phyloP scores from a whole-genome alignment of 1,284 basidiomycete genomes.

The Melanopsichium pennsylvanicum region DNA sequence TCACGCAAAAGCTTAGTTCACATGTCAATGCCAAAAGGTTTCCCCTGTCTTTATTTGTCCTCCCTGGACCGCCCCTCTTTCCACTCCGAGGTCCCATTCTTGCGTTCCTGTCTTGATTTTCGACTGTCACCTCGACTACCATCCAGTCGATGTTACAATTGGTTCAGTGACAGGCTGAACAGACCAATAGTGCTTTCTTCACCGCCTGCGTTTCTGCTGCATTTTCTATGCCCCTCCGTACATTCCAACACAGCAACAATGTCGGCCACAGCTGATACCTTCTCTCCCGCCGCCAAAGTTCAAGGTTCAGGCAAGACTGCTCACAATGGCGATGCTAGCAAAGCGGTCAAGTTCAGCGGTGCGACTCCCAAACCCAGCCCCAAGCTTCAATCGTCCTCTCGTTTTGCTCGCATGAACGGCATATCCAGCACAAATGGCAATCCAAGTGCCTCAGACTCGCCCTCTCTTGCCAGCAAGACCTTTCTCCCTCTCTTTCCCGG shows the following conservation, averaged over 20 bases:
- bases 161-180: too few species aligned
- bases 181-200: too few species aligned
- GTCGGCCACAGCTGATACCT: constrained; percentile 8
- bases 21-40: too few species aligned
- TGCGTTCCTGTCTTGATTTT: too few species aligned
- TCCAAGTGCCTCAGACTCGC: background rate
- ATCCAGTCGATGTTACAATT: too few species aligned
- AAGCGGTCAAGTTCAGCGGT: constrained; percentile 15
- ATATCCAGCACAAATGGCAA: constrained; percentile 12
- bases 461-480: constrained; percentile 9
- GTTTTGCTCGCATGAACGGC: constrained; percentile 35
- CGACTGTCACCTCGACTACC: too few species aligned
- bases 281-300: constrained; percentile 27
- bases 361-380: constrained; percentile 7
- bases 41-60: constrained; percentile 3
- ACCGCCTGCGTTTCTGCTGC: too few species aligned
- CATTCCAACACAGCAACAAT: constrained; percentile 1
- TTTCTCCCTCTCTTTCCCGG: constrained; percentile 39
- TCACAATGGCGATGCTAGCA: background rate
- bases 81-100: too few species aligned
- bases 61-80: too few species aligned
- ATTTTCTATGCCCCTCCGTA: background rate
- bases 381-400: constrained; percentile 24
- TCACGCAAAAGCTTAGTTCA: too few species aligned
- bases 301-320: constrained; percentile 4